Percentiles rank a stretch among this genome's conserved stretches.
Evolutionary conservation across 2,329 filamentous ascomycete species (phyloP).

Genomic region (Ilyonectria destructans): DNA sequence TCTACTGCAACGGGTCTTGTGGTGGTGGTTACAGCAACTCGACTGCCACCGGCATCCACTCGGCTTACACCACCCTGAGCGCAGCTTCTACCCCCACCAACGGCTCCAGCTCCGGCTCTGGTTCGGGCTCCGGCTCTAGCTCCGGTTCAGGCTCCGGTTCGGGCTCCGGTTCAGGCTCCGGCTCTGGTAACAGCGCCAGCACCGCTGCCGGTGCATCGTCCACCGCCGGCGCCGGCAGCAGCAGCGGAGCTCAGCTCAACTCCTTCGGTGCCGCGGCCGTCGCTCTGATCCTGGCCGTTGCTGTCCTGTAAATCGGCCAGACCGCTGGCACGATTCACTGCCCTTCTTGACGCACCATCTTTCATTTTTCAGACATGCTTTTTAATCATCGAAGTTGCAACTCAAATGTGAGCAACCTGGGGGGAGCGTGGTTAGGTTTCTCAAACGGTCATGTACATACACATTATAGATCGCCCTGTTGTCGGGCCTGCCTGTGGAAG

Average conservation of each 20-base stretch:
- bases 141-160: conserved; percentile 49
- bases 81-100: background rate
- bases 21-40: conserved; percentile 8
- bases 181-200: conserved; percentile 20
- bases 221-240: conserved; percentile 33
- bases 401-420: background rate
- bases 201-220: conserved; percentile 24
- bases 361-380: conserved; percentile 19
- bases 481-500: background rate
- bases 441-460: conserved; percentile 30
- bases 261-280: conserved; percentile 52
- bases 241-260: conserved; percentile 47
- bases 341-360: conserved; percentile 23
- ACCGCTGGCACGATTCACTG: background rate
- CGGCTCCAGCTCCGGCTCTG: conserved; percentile 38
- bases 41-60: conserved; percentile 21
- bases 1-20: conserved; percentile 2
- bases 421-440: background rate
- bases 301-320: conserved; percentile 47
- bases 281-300: conserved; percentile 51
- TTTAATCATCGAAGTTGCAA: conserved; percentile 23
- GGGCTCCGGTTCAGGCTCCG: background rate
- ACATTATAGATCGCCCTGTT: conserved; percentile 13
- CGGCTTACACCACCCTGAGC: background rate
- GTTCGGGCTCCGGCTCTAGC: conserved; percentile 35